phyloP scores from a whole-genome alignment of 164 flowering plant species.

The Vitis rotundifolia region DNA sequence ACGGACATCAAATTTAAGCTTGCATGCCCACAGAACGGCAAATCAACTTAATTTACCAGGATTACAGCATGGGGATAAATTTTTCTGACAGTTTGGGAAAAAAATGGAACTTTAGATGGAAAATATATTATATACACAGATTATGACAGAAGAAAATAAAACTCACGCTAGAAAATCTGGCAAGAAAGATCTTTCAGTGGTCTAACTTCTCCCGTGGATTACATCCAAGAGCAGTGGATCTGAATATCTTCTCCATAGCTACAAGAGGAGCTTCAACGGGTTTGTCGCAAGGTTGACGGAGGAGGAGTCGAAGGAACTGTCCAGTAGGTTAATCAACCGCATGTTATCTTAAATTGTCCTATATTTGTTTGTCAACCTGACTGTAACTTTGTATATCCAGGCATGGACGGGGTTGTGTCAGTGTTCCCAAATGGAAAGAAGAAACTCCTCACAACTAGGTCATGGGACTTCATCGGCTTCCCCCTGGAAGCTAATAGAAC shows the following conservation, averaged over 20 bases:
- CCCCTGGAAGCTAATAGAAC: not conserved
- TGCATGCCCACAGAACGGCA: no score
- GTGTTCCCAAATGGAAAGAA: not conserved
- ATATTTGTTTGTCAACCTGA: not conserved
- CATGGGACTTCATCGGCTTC: conserved; percentile 25
- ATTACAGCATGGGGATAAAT: no score
- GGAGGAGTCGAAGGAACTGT: not conserved
- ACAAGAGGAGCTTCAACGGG: not conserved
- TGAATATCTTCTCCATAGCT: not conserved
- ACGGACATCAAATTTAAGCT: no score
- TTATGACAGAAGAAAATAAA: no score
- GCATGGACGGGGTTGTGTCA: conserved; percentile 2
- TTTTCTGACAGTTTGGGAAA: no score
- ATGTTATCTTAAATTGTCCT: not conserved
- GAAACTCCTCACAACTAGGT: conserved; percentile 16
- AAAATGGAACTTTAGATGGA: no score
- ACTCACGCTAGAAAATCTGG: no score
- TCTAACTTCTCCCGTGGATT: no score
- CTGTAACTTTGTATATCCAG: not conserved
- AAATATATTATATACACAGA: no score
- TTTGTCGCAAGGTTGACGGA: not conserved
- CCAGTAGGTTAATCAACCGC: not conserved
- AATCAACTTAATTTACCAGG: no score
- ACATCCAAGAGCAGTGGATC: not conserved
- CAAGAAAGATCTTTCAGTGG: no score